phyloP scores from a whole-genome alignment of 305 asterid genomes.

The Rubia occidens region DNA sequence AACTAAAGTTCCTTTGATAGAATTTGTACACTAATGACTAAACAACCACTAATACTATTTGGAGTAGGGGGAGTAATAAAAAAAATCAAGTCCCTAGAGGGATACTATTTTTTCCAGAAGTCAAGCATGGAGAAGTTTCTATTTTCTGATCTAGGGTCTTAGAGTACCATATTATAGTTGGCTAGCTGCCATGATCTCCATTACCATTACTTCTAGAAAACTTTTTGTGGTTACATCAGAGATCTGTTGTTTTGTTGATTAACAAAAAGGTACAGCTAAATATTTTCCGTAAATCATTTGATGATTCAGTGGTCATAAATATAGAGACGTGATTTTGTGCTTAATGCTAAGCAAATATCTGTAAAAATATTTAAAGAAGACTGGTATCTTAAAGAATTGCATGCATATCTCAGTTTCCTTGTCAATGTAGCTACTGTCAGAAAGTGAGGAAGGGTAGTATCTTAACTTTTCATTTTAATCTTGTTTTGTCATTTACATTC shows the following conservation, averaged over 20 bases:
- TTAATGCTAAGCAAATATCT: not conserved
- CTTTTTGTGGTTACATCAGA: not conserved
- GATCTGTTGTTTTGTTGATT: not conserved
- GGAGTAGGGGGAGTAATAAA: not conserved
- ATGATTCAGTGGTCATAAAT: not conserved
- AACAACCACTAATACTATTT: not conserved
- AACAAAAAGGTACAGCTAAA: not conserved
- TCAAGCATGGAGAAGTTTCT: not conserved
- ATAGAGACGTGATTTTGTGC: not conserved
- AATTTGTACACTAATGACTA: not conserved
- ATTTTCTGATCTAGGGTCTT: not conserved
- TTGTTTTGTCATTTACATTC: not conserved
- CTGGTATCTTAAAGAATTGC: not conserved
- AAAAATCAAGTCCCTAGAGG: not conserved
- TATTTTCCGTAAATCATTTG: no score
- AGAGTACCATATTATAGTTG: not conserved
- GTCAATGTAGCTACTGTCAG: not conserved
- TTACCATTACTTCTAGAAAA: not conserved
- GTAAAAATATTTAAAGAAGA: not conserved
- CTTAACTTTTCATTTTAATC: not conserved
- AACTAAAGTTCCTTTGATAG: not conserved
- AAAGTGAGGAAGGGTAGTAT: not conserved
- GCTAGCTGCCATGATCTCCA: not conserved
- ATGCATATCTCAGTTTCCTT: not conserved
- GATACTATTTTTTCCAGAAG: not conserved